Evolutionary conservation across 108 stramenopile genomes (phyloP), one percentile per base, ranked within the genome.

Genomic region (Stephanodiscus triporus): DNA sequence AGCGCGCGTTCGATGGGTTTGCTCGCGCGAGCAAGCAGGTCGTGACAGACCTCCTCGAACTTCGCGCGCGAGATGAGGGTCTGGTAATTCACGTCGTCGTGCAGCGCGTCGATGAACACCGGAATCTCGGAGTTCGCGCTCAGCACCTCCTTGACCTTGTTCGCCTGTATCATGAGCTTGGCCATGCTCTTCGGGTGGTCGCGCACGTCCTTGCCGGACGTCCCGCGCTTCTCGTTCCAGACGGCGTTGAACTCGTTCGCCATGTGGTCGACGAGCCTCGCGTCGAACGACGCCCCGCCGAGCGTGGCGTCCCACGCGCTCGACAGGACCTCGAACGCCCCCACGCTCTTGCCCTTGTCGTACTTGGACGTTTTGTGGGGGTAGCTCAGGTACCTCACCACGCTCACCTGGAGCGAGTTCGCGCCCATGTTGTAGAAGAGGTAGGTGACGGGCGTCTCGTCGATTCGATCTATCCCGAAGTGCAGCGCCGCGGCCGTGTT

Each of bases 401-500:
- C 75, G 23, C 81, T 80, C 7, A 97, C 99, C 77, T 99, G 97
- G 36, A 95, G 65, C 16, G 92, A 76, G 20, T 85, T 86, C 9
- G 95, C 96, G 43, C 99, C 99, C 88, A 98, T 88, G 88, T 99
- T 99, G 94, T 98, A 99, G 81, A 99, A 98, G 40, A 99, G 73
- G 40, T 97, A 85, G 40, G 78, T 85, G 70, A 93, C 68, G n/a
- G 78, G 80, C 2, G 81, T 84, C 53, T 94, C 88, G 29, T 96
- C 97, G 32, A 90, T 82, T 51, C 96, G 89, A 81, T 99, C 97
- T 85, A 99, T 97, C 10, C 92, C 97, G 80, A 91, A 98, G 70
- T 99, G 97, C 17, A 99, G 75, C 9, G 97, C 98, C 9, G 98
- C 96, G 16, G 99, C 99, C 8, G 98, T 97, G 75, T 96, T 98